These are phyloP conservation scores for Penicillium janthinellum DNA, from an alignment of 2,329 filamentous ascomycete species.

Conservation along the genomic window DNA sequence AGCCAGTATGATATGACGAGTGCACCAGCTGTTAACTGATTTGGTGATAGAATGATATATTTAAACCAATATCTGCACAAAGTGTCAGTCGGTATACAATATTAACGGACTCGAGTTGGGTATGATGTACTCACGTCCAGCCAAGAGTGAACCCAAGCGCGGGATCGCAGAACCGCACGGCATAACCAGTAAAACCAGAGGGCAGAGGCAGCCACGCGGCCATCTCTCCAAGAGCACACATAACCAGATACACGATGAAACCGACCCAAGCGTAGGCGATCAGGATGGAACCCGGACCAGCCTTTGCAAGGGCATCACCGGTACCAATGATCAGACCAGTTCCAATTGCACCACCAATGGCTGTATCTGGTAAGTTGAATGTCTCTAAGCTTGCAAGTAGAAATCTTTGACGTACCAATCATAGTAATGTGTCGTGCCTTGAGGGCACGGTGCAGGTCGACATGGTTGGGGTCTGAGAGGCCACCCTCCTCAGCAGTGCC, in stretches of 20 bases:
- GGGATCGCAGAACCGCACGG: constrained; percentile 75
- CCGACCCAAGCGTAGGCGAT: constrained; percentile 49
- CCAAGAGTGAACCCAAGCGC: constrained; percentile 78
- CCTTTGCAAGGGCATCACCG: constrained; percentile 40
- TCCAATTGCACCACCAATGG: constrained; percentile 48
- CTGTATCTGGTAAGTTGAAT: constrained; percentile 22
- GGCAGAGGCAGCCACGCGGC: constrained; percentile 77
- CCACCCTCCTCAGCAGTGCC: constrained; percentile 26
- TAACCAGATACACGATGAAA: constrained; percentile 73
- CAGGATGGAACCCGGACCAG: constrained; percentile 41
- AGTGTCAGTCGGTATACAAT: not conserved
- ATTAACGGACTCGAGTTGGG: not conserved
- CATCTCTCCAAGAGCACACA: constrained; percentile 83
- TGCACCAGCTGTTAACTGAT: constrained; percentile 78
- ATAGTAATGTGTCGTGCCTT: constrained; percentile 46
- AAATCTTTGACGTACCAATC: constrained; percentile 36
- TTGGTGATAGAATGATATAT: constrained; percentile 83
- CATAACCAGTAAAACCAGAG: constrained; percentile 80
- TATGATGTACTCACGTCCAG: constrained; percentile 57
- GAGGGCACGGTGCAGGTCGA: constrained; percentile 45
- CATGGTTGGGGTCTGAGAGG: constrained; percentile 31
- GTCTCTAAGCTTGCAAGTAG: not conserved
- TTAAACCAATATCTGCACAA: constrained; percentile 60
- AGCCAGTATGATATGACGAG: constrained; percentile 81
- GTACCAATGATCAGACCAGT: constrained; percentile 47